These are phyloP conservation scores for Dacryopinax primogenitus DNA, from an alignment of 768 basidiomycete species.

Conservation along the genomic window DNA sequence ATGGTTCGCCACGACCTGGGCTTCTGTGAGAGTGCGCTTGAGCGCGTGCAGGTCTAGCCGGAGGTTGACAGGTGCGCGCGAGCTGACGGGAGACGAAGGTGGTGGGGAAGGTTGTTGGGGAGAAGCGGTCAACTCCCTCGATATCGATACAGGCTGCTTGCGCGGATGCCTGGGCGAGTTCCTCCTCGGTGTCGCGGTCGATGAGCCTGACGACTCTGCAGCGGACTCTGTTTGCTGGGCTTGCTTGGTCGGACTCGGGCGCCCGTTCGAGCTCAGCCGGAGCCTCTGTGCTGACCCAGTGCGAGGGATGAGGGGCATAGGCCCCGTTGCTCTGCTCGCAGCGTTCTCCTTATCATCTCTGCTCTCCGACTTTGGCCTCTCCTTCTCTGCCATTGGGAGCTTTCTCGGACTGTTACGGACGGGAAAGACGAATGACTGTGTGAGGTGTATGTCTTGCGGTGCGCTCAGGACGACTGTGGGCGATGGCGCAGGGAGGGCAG, in stretches of 20 bases:
- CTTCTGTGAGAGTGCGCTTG: constrained; percentile 11
- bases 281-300: not conserved
- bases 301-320: not conserved
- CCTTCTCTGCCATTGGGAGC: not conserved
- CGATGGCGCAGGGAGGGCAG: constrained; percentile 3
- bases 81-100: constrained; percentile 6
- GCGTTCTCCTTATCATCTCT: constrained; percentile 5
- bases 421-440: not conserved
- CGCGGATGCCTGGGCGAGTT: not conserved
- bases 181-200: not conserved
- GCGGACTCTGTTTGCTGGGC: not conserved
- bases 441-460: not conserved
- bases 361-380: not conserved
- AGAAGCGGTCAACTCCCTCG: constrained; percentile 1
- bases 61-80: constrained; percentile 8
- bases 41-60: constrained; percentile 15
- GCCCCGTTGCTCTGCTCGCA: not conserved
- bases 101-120: not conserved
- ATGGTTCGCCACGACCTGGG: not conserved
- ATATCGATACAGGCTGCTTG: constrained; percentile 13
- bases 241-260: not conserved
- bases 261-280: not conserved
- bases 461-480: constrained; percentile 2
- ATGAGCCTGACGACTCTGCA: not conserved
- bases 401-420: not conserved